Conservation (phyloP, 129 eudicot genomes). For the Arctium lappa region DNA sequence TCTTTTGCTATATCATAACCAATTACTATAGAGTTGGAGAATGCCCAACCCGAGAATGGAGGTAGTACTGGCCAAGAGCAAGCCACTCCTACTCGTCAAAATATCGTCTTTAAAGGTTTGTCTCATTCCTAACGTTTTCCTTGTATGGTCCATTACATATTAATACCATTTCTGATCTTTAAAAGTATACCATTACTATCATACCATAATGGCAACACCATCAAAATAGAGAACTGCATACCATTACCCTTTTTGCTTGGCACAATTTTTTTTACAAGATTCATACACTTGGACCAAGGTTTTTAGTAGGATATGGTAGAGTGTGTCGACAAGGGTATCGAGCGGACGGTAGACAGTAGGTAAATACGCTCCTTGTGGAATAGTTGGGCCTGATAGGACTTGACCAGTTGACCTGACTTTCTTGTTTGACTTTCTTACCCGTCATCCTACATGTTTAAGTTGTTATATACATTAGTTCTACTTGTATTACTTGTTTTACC, state of each 20-base stretch:
- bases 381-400: no score
- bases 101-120: constrained; percentile 66
- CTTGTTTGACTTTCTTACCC: no score
- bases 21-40: constrained; percentile 42
- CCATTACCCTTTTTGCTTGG: not conserved
- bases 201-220: not conserved
- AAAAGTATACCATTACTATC: not conserved
- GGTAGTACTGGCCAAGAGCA: constrained; percentile 34
- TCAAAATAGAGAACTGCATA: no score
- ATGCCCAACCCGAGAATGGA: constrained; percentile 35
- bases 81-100: constrained; percentile 42
- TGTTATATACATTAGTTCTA: no score
- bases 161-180: not conserved
- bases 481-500: no score
- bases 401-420: no score
- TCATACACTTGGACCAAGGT: no score
- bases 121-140: not conserved
- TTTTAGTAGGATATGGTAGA: no score
- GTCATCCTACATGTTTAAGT: no score
- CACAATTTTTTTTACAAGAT: not conserved
- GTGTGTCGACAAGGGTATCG: no score
- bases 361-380: no score
- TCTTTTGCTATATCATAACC: constrained; percentile 5
- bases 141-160: not conserved
- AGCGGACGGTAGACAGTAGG: no score